Evolutionary conservation across 495 filamentous ascomycete genomes (phyloP).

Genomic region (Neurospora sp.): DNA sequence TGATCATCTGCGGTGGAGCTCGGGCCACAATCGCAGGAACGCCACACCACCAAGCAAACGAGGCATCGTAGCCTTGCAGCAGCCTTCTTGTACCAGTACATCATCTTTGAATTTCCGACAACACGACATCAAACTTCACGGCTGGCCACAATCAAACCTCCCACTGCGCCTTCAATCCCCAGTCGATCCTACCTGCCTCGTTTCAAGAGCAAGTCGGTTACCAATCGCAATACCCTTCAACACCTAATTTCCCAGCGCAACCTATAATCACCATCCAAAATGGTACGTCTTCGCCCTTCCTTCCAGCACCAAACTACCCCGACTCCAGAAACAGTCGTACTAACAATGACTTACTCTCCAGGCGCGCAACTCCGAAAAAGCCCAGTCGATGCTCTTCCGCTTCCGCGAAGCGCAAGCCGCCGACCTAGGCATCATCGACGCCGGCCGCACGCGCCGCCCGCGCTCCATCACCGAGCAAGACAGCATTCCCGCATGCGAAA

Average conservation of each 20-base stretch:
- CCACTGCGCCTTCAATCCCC: not conserved
- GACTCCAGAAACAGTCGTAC: too few species aligned
- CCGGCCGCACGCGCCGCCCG: slow-evolving; percentile 78
- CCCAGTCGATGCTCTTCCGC: slow-evolving; percentile 99
- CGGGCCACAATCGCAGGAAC: not conserved
- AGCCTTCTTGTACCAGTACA: not conserved
- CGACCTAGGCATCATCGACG: slow-evolving; percentile 90
- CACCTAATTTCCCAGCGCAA: not conserved
- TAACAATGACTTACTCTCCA: slow-evolving; percentile 13
- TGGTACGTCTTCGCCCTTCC: slow-evolving; percentile 9
- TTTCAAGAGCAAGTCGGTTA: not conserved
- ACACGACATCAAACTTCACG: not conserved
- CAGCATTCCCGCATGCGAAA: slow-evolving; percentile 80
- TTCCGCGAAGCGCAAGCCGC: slow-evolving; percentile 97
- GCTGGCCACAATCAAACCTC: not conserved
- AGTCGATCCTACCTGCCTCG: not conserved
- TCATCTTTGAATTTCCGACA: not conserved
- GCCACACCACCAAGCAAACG: not conserved
- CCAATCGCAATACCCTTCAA: not conserved
- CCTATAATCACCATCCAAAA: slow-evolving; percentile 11
- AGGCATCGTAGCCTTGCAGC: not conserved
- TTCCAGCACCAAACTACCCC: not conserved
- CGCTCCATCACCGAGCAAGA: slow-evolving; percentile 79
- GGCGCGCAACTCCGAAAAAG: slow-evolving; percentile 86
- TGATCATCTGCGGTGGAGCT: not conserved